phyloP scores from a whole-genome alignment of 331 rosid species.

The Pyracantha coccinea region DNA sequence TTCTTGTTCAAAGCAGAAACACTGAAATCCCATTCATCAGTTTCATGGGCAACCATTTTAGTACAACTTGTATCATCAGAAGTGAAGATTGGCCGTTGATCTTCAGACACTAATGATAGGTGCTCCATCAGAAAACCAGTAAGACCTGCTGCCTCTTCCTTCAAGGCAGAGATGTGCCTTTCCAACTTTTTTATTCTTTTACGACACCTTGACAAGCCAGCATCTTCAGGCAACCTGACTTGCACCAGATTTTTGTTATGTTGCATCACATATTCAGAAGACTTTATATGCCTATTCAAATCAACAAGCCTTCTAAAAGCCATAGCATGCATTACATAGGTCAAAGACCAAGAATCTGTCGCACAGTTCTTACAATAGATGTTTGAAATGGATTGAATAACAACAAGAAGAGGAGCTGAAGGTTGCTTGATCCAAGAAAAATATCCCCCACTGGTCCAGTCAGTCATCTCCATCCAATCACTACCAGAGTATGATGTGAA shows the following conservation, averaged over 20 bases:
- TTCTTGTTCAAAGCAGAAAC: conserved; percentile 38
- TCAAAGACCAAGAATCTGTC: conserved; percentile 43
- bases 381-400: conserved; percentile 50
- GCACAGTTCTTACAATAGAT: conserved; percentile 33
- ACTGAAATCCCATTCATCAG: conserved; percentile 47
- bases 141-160: conserved; percentile 73
- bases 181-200: conserved; percentile 26
- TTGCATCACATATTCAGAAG: conserved; percentile 53
- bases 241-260: conserved; percentile 31
- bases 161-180: conserved; percentile 32
- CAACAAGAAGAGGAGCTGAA: conserved; percentile 60
- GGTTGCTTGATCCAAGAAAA: conserved; percentile 73
- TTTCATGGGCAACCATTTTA: conserved; percentile 26
- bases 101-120: conserved; percentile 34
- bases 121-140: conserved; percentile 64
- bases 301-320: conserved; percentile 79
- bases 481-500: conserved; percentile 53
- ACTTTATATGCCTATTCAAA: conserved; percentile 60
- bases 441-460: conserved; percentile 44
- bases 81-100: conserved; percentile 29
- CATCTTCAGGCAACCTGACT: conserved; percentile 20
- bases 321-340: conserved; percentile 65
- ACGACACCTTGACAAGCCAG: conserved; percentile 18
- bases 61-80: conserved; percentile 24
- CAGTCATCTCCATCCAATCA: conserved; percentile 68